These are phyloP conservation scores for Parachaetomium inaequale DNA, from an alignment of 495 filamentous ascomycete species.

Conservation along the genomic window DNA sequence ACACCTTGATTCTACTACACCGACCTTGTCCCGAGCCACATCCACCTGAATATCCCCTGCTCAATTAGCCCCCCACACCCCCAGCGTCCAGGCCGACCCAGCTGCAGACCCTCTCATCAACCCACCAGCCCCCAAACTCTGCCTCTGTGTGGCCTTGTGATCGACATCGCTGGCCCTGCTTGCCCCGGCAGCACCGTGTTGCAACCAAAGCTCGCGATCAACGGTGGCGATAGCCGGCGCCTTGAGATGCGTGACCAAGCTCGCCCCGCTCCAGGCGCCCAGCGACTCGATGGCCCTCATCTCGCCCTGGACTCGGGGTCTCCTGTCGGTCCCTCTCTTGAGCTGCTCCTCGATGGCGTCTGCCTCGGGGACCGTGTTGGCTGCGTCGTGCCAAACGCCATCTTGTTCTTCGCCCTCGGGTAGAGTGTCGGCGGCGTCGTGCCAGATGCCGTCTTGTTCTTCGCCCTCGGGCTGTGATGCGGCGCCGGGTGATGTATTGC, in stretches of 20 bases:
- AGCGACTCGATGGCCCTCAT: constrained; percentile 77
- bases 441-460: constrained; percentile 34
- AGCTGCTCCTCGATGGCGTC: constrained; percentile 66
- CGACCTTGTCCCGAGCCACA: neutral
- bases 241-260: constrained; percentile 73
- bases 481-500: constrained; percentile 23
- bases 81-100: constrained; percentile 72
- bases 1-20: no score
- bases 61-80: constrained; percentile 57
- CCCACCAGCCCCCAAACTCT: constrained; percentile 59
- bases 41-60: neutral
- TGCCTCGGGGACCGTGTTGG: constrained; percentile 45
- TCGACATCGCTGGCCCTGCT: constrained; percentile 59
- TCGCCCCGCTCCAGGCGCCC: constrained; percentile 86
- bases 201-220: constrained; percentile 78
- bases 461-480: constrained; percentile 9
- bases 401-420: constrained; percentile 26
- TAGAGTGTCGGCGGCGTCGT: constrained; percentile 45
- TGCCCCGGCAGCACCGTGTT: constrained; percentile 70
- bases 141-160: constrained; percentile 49
- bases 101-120: constrained; percentile 45
- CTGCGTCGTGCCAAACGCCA: constrained; percentile 41
- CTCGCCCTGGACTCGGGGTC: constrained; percentile 49
- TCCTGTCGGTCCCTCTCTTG: constrained; percentile 48
- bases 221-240: constrained; percentile 75